These are phyloP conservation scores for Escovopsis weberi DNA, from an alignment of 2,329 filamentous ascomycete species.

Conservation along the genomic window DNA sequence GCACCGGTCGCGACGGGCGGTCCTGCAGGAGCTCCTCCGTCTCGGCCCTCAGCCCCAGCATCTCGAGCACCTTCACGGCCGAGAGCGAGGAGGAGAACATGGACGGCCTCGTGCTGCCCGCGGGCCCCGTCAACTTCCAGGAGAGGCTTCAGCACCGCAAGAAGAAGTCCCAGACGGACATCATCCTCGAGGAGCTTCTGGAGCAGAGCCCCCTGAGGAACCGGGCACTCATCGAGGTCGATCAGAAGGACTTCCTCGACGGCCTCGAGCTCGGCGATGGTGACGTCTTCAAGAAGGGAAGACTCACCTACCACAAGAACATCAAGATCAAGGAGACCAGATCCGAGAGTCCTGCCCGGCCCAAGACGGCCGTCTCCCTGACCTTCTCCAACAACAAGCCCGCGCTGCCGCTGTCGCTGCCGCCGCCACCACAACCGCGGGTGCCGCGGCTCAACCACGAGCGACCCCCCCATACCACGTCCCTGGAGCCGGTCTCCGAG, in stretches of 20 bases:
- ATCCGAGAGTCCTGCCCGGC: slow-evolving; percentile 54
- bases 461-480: slow-evolving; percentile 50
- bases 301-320: slow-evolving; percentile 78
- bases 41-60: slow-evolving; percentile 81
- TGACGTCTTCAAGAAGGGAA: slow-evolving; percentile 65
- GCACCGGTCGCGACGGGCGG: slow-evolving; percentile 64
- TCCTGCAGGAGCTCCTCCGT: slow-evolving; percentile 75
- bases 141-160: slow-evolving; percentile 63
- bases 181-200: slow-evolving; percentile 18
- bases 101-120: slow-evolving; percentile 74
- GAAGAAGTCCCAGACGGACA: slow-evolving; percentile 41
- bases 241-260: slow-evolving; percentile 66
- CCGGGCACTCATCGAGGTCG: slow-evolving; percentile 23
- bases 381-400: slow-evolving; percentile 73
- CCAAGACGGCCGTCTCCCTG: slow-evolving; percentile 65
- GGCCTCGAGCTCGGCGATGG: slow-evolving; percentile 78
- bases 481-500: slow-evolving; percentile 86
- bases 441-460: slow-evolving; percentile 68
- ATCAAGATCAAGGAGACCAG: slow-evolving; percentile 68
- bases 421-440: slow-evolving; percentile 54
- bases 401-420: slow-evolving; percentile 45
- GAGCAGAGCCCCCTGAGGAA: slow-evolving; percentile 17
- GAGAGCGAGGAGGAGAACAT: slow-evolving; percentile 92
- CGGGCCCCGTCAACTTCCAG: slow-evolving; percentile 69
- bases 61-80: slow-evolving; percentile 76